Evolutionary conservation across 2,329 filamentous ascomycete species (phyloP), one percentile per base, ranked within the genome.

Genomic region (Drechslerella dactyloides): DNA sequence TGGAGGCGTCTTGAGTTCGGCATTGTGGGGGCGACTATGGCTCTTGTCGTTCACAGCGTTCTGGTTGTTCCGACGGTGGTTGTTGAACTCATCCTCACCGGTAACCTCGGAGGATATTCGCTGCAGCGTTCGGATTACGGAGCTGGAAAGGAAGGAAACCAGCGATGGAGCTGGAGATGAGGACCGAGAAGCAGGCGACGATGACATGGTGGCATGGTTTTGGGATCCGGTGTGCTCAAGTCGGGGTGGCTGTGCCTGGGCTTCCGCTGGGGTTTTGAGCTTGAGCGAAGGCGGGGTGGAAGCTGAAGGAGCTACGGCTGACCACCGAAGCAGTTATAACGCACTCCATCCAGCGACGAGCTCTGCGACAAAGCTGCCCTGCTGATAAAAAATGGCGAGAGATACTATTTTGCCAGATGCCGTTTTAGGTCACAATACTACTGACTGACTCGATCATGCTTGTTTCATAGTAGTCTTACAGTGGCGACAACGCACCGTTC

Each of bases 181-280:
- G 21, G 68, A 72, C 48, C 68, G 53, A 35, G 68, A 72, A 30
- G 48, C 51, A 13, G 68, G 68, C 17, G 68, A 72, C 60, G 68
- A 70, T 58, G 66, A 65, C 68, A 72, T 72, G 44, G 27, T 70
- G 60, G 65, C 65, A 70, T 63, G 65, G 50, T 51, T 63, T 55
- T 27, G 3, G 27, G 3, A 33, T 50, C 15, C 24, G 33, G 37
- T 51, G 13, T 46, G 54, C 37, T 6, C 23, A 17, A 48, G 44
- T 19, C 17, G 44, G 40, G 17, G 40, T 17, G 8, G 44, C 8
- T 10, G 44, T 19, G 44, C 44, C 17, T 19, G 44, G 17, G 44
- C 44, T 21, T 8, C 15, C 15, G 37, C 37, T 42, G 4, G 44
- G 44, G 44, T 5, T 8, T 33, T 33, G 44, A 19, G 44, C 44